Percentiles rank a stretch among this genome's conserved stretches.
These are phyloP conservation scores for Uncinocarpus reesii DNA, from an alignment of 2,329 filamentous ascomycete species.

Conservation along the genomic window DNA sequence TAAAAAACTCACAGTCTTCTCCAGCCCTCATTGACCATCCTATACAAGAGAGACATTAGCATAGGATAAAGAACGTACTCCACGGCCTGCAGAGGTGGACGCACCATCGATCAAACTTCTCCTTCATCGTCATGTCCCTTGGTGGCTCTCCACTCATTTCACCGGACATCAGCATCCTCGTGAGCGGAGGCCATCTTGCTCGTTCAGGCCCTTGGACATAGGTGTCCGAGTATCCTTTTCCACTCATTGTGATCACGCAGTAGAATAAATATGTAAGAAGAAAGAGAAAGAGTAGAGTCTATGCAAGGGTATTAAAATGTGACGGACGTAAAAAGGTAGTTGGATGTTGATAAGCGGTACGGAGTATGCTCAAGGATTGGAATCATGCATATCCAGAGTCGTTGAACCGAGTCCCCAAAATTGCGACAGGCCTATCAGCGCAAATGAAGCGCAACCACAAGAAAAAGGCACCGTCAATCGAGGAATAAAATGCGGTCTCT, in stretches of 20 bases:
- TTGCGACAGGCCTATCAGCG: too few relatives aligned
- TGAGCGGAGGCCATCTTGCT: slow-evolving; percentile 71
- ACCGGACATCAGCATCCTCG: slow-evolving; percentile 70
- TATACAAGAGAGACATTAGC: slow-evolving; percentile 14
- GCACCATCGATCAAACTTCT: slow-evolving; percentile 64
- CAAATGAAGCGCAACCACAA: too few relatives aligned
- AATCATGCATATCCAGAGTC: too few relatives aligned
- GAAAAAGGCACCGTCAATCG: too few relatives aligned
- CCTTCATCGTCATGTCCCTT: slow-evolving; percentile 55
- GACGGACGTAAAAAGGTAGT: too few relatives aligned
- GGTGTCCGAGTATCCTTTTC: background rate
- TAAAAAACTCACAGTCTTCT: slow-evolving; percentile 56
- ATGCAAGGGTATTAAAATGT: background rate
- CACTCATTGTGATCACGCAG: slow-evolving; percentile 1
- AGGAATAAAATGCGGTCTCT: background rate
- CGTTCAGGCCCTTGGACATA: slow-evolving; percentile 42
- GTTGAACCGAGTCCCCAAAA: too few relatives aligned
- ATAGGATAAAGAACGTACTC: too few relatives aligned
- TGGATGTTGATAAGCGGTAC: too few relatives aligned
- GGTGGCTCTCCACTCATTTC: slow-evolving; percentile 68
- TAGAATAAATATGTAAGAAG: background rate
- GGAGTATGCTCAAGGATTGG: too few relatives aligned
- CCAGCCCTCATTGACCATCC: slow-evolving; percentile 83
- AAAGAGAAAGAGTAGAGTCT: background rate
- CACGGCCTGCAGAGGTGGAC: background rate